Evolutionary conservation across 148 eudicot genomes (phyloP).

Genomic region (Polygonum maritimum): DNA sequence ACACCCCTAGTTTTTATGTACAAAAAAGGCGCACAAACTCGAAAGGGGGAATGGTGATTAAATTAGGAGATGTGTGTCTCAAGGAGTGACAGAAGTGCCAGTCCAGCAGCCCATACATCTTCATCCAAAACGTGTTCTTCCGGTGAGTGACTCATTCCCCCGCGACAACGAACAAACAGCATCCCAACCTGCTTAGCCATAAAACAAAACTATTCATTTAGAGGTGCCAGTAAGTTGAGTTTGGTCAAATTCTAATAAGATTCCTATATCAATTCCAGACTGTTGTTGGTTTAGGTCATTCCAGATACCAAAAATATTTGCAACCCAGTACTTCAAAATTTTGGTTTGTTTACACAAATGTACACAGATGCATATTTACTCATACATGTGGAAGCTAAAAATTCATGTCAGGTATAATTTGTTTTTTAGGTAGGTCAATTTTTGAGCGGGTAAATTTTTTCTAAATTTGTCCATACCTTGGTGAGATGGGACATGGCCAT

Average conservation of each 20-base stretch:
- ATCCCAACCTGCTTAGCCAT: slow-evolving; percentile 57
- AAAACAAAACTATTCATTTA: not conserved
- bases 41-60: not conserved
- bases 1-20: not conserved
- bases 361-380: no score
- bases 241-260: not conserved
- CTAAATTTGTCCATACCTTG: slow-evolving; percentile 30
- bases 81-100: slow-evolving; percentile 63
- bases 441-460: not conserved
- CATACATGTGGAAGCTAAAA: not conserved
- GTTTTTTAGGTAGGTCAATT: not conserved
- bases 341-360: not conserved
- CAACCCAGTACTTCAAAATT: not conserved
- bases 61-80: slow-evolving; percentile 31
- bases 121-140: slow-evolving; percentile 79
- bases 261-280: no score
- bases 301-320: not conserved
- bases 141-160: slow-evolving; percentile 96
- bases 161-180: slow-evolving; percentile 95
- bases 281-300: no score
- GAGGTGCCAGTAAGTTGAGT: not conserved
- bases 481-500: slow-evolving; percentile 99
- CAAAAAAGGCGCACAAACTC: not conserved
- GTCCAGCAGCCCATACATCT: slow-evolving; percentile 91
- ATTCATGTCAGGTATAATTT: not conserved